Evolutionary conservation across 257 asterid species (phyloP), one percentile per base, ranked within the genome.

Genomic region (Nemophila menziesii): DNA sequence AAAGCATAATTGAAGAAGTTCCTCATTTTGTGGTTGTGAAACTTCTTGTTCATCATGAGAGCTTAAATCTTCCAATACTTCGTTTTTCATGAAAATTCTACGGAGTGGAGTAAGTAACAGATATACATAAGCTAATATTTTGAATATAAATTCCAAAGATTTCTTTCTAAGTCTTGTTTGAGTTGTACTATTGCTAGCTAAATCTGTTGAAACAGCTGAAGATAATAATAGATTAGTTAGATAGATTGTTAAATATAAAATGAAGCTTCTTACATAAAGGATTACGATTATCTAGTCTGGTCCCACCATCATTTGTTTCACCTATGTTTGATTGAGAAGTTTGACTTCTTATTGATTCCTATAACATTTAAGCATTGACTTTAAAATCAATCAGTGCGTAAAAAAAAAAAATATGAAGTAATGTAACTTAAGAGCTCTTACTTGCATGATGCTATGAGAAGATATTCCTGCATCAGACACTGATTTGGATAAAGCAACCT

Each of bases 1-100:
- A 65, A 73, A 74, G 49, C 86, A 90, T 38, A 87, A 92, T 49
- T 77, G 77, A 47, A 75, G 77, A 42, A 70, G 69, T 44, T 69
- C 77, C 57, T 36, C 72, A 13, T 63, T 63, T 48, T 51, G 64
- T 29, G 52, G 52, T 44, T 10, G 63, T 18, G 59, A 60, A 47
- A 44, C 38, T n/a, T n/a, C n/a, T 13, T 38, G 55, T 50, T 64
- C 70, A 40, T 51, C 58, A 20, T 22, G 61, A 68, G 66, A 58
- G 47, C 52, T 66, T 51, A 63, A 46, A 60, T 56, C 69, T 51
- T 53, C 62, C 44, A 23, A 22, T 4, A 42, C 39, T 27, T 43
- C 68, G 27, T 58, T 60, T 61, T 29, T 57, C 66, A 55, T 66
- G 60, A 60, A 56, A 42, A 74, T 33, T 47, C 57, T 64, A 54